A percentile compares a stretch with the other conserved stretches of the same genome.
These are phyloP conservation scores for Prunus mume DNA, from an alignment of 306 rosid species.

Conservation along the genomic window DNA sequence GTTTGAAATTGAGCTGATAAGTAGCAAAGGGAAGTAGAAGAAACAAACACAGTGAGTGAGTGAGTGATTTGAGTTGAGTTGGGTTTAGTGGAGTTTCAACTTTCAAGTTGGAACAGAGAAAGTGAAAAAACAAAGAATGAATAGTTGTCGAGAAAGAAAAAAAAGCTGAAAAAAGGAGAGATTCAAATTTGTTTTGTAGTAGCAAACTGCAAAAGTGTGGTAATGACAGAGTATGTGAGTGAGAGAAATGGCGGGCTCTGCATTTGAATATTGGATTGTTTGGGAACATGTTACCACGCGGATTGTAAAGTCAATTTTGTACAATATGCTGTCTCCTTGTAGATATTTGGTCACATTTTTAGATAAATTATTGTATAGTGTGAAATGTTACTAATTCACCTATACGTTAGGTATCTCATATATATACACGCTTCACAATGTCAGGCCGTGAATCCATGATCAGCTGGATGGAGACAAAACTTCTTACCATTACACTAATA, in stretches of 20 bases:
- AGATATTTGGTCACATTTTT: neutral
- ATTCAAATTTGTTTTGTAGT: slow-evolving; percentile 42
- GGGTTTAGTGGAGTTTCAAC: slow-evolving; percentile 27
- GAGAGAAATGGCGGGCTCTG: slow-evolving; percentile 69
- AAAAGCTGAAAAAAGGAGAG: slow-evolving; percentile 29
- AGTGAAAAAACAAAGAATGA: slow-evolving; percentile 31
- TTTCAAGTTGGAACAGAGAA: slow-evolving; percentile 26
- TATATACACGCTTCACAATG: too few relatives aligned
- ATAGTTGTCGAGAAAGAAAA: slow-evolving; percentile 9
- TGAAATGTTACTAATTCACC: too few relatives aligned
- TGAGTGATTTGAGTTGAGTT: slow-evolving; percentile 3
- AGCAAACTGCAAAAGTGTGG: neutral
- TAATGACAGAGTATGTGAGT: neutral
- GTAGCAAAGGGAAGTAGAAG: slow-evolving; percentile 2
- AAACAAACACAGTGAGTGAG: slow-evolving; percentile 1
- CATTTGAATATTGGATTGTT: slow-evolving; percentile 56
- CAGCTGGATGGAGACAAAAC: too few relatives aligned
- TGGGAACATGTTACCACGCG: slow-evolving; percentile 50
- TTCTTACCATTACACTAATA: too few relatives aligned
- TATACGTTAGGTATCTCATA: too few relatives aligned
- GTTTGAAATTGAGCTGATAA: slow-evolving; percentile 13
- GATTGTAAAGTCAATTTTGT: slow-evolving; percentile 42
- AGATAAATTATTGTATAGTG: neutral
- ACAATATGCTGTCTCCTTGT: neutral
- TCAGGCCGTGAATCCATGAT: accelerated